phyloP scores from a whole-genome alignment of 768 basidiomycete genomes.

The Paxillus involutus region DNA sequence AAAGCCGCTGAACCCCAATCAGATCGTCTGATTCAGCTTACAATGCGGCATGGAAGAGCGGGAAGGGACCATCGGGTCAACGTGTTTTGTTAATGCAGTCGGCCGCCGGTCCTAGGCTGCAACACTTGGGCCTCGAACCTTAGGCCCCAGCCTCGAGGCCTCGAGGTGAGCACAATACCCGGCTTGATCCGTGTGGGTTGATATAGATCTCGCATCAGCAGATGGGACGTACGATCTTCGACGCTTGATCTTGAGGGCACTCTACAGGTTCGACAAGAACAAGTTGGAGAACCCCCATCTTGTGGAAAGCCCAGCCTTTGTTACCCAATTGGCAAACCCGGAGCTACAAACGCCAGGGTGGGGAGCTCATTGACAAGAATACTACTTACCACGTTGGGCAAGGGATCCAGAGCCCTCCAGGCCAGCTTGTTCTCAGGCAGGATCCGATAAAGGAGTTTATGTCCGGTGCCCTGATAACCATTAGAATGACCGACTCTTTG shows the following conservation, averaged over 20 bases:
- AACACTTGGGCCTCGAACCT: slow-evolving; percentile 10
- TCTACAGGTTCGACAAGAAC: slow-evolving; percentile 12
- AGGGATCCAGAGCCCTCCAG: slow-evolving; percentile 11
- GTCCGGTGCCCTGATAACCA: slow-evolving; percentile 5
- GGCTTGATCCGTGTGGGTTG: slow-evolving; percentile 26
- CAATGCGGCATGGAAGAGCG: too few species aligned
- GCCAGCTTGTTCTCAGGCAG: slow-evolving; percentile 17
- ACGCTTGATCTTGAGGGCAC: slow-evolving; percentile 17
- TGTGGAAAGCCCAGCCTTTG: slow-evolving; percentile 10
- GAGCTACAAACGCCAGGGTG: not conserved
- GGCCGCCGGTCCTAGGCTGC: slow-evolving; percentile 12
- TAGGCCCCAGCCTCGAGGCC: slow-evolving; percentile 1
- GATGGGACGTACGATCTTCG: slow-evolving; percentile 22
- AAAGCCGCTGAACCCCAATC: too few species aligned
- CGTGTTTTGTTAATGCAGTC: not conserved
- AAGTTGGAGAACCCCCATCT: slow-evolving; percentile 18
- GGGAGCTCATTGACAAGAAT: slow-evolving; percentile 10
- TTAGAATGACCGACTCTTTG: slow-evolving; percentile 4
- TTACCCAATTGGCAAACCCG: slow-evolving; percentile 12
- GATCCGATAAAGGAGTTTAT: slow-evolving; percentile 12
- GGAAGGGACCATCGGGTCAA: too few species aligned
- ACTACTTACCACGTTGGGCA: slow-evolving; percentile 10
- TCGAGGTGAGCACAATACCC: slow-evolving; percentile 11
- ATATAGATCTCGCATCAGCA: slow-evolving; percentile 18
- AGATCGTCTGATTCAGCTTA: too few species aligned